Evolutionary conservation across 352 stramenopile genomes (phyloP), one percentile per base, ranked within the genome.

Genomic region (Phytopythium oedochilum): DNA sequence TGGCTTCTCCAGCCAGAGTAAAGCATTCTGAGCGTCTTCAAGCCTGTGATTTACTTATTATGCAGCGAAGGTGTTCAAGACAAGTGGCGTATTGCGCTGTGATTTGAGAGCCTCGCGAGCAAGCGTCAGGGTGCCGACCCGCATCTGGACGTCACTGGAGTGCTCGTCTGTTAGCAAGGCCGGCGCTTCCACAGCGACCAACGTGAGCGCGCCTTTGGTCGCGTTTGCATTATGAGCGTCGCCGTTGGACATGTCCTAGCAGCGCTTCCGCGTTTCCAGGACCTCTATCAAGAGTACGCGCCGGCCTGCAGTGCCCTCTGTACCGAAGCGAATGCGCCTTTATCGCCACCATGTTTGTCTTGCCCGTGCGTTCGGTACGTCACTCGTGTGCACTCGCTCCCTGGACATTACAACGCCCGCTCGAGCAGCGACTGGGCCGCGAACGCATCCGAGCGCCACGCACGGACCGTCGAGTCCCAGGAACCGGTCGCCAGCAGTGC

Each of bases 391-490:
- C 10, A 11, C 29, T 34, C 10, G 5, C 5, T 48, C 18, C 20
- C 6, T 40, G 18, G 9, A 23, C 18, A 20, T 20, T 54, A 54
- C 47, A 54, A 34, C 5, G 47, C 31, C 3, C 47, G 47, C 22
- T 54, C 47, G 17, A 54, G 47, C 31, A 54, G 47, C 32, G 47
- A 54, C 47, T 54, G 35, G n/a, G 47, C 14, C 22, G 55, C 35
- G 36, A 71, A 71, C 29, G 67, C 64, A 15, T 68, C 60, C 18
- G 73, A 58, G 25, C 36, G 64, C 78, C 78, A 89, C 26, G 60
- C 58, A 25, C 70, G 71, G 53, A 92, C 55, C 22, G 31, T 81
- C 61, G 84, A 75, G 52, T 92, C 83, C 77, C 79, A 92, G 0
- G 74, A 80, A 10, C 78, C 82, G 0, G 72, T 84, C 14, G 62